A percentile compares a stretch with the other conserved stretches of the same genome.
Evolutionary conservation across 495 filamentous ascomycete genomes (phyloP).

Genomic region (Podospora sp.): DNA sequence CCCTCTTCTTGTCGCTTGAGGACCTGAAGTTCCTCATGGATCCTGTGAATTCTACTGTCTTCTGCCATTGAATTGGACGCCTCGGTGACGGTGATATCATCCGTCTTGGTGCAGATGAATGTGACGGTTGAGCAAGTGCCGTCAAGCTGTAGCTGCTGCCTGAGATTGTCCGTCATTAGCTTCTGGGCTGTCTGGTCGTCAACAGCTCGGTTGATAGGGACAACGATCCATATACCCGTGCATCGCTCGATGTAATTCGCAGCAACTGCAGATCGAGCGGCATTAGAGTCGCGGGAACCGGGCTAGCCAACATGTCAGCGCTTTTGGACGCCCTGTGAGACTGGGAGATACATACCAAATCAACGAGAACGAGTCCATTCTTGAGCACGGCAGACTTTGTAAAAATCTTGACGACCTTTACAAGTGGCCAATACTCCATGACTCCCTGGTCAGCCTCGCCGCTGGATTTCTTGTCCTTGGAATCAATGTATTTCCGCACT

Average conservation of each 20-base stretch:
- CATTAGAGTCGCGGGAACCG: slow-evolving; percentile 66
- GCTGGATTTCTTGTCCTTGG: slow-evolving; percentile 31
- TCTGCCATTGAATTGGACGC: slow-evolving; percentile 34
- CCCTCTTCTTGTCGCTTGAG: too few relatives aligned
- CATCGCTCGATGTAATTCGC: slow-evolving; percentile 63
- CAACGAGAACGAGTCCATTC: slow-evolving; percentile 66
- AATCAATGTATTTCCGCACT: slow-evolving; percentile 40
- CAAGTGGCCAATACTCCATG: slow-evolving; percentile 64
- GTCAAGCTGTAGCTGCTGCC: slow-evolving; percentile 66
- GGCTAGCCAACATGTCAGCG: too few relatives aligned
- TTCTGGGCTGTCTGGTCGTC: slow-evolving; percentile 66
- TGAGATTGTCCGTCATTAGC: slow-evolving; percentile 64
- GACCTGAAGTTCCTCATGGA: neutral
- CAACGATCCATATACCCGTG: slow-evolving; percentile 62
- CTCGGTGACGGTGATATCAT: slow-evolving; percentile 58
- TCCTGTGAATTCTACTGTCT: slow-evolving; percentile 44
- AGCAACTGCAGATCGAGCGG: slow-evolving; percentile 62
- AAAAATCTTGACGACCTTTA: slow-evolving; percentile 65
- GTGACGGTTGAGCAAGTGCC: slow-evolving; percentile 58
- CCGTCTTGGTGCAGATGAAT: slow-evolving; percentile 71
- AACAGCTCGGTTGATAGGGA: slow-evolving; percentile 67
- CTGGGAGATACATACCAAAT: slow-evolving; percentile 58
- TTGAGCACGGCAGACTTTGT: slow-evolving; percentile 55
- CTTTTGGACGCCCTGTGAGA: too few relatives aligned
- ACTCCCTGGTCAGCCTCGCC: slow-evolving; percentile 36